Base-by-base conservation (phyloP, 176 grass and related monocot genomes). In the Bolboschoenus planiculmis region DNA sequence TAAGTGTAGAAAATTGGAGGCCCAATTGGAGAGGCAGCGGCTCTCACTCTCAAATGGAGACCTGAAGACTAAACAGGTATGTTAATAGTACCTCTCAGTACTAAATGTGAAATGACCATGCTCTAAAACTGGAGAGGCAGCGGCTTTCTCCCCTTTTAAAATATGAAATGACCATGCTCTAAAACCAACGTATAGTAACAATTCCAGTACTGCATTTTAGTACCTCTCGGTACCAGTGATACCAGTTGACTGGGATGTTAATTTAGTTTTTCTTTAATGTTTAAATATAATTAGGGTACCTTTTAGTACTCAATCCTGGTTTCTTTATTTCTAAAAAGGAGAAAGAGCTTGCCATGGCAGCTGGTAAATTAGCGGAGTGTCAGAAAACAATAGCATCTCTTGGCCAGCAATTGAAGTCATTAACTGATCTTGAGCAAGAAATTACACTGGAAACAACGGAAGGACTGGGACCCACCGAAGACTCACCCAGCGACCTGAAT, bases 341-440 rank as follows among this genome's bases (percentile, higher is more conserved):
- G 78, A 92, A 90, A 62, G 93, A 96, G 31, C 27, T 88, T 48
- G 62, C 84, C 3, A 68, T 86, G 74, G 96, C 96, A 80, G 93
- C 97, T 23, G 97, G 91, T 54, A 99, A 93, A 84, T 88, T 99
- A 5, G 86, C 83, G 0, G 97, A 99, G 85, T 99, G 97, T 84
- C 97, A 99, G 78, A 99, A 91, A 87, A 99, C 97, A 13, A 99
- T 99, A 0, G 93, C 97, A 4, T 96, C 94, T 75, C 92, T 99
- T 0, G 91, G 91, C 29, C 91, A 78, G 15, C 97, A 99, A 70
- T 86, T 99, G 31, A 93, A 96, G 86, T 99, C 89, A 0, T 83
- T 99, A 34, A 99, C 97, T 13, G 81, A 87, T 47, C 31, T 96
- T 5, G 91, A 99, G 55, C 35, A 82, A 63, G 79, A 82, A 82